Evolutionary conservation across 352 stramenopile species (phyloP).

Genomic region (Pythium oligandrum): DNA sequence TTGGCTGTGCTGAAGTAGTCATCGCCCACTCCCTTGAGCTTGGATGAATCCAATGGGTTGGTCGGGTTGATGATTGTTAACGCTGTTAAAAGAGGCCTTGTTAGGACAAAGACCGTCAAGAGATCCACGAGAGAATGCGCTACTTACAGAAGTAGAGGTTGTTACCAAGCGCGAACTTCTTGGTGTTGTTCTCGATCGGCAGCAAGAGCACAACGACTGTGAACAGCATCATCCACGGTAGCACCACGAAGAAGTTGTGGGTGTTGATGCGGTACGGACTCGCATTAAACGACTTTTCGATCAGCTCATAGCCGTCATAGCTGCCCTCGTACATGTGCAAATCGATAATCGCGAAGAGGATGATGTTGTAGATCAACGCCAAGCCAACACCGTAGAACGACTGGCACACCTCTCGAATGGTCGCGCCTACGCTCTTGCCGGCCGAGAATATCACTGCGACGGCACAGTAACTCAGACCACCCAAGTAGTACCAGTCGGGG

Average conservation of each 20-base stretch:
- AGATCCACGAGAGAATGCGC: not conserved
- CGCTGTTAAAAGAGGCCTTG: conserved; percentile 18
- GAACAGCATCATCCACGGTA: conserved; percentile 77
- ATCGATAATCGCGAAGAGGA: conserved; percentile 48
- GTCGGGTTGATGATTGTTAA: conserved; percentile 72
- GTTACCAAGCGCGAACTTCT: conserved; percentile 80
- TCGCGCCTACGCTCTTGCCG: conserved; percentile 65
- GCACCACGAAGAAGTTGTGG: conserved; percentile 65
- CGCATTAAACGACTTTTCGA: conserved; percentile 57
- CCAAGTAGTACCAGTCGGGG: conserved; percentile 58
- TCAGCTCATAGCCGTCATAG: conserved; percentile 48
- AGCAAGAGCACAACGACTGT: conserved; percentile 55
- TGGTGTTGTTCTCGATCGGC: conserved; percentile 77
- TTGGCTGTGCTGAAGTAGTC: conserved; percentile 50
- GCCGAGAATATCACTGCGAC: conserved; percentile 75
- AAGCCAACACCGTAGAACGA: conserved; percentile 76
- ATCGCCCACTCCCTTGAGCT: conserved; percentile 46
- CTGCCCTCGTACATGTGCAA: conserved; percentile 33
- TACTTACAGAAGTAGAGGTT: conserved; percentile 79
- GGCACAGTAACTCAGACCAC: conserved; percentile 73
- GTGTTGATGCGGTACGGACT: conserved; percentile 66
- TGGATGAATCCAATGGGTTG: conserved; percentile 36
- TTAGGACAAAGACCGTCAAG: no score
- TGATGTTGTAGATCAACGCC: conserved; percentile 73
- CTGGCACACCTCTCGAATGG: conserved; percentile 62